phyloP scores from a whole-genome alignment of 345 rosid species.

The Bruguiera parviflora region DNA sequence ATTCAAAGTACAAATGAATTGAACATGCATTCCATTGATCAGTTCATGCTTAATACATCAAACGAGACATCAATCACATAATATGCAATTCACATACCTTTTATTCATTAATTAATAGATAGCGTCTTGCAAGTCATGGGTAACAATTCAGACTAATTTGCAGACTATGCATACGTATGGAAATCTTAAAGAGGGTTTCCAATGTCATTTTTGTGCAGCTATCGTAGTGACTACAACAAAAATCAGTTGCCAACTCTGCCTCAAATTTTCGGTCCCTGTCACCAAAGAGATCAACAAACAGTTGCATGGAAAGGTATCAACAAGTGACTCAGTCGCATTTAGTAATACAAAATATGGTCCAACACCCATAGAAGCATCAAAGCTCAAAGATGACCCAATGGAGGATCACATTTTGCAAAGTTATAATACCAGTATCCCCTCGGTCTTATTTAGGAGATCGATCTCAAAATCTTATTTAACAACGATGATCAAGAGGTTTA shows the following conservation, averaged over 20 bases:
- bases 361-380: background rate
- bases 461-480: background rate
- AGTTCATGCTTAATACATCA: too few species aligned
- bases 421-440: background rate
- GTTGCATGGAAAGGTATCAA: background rate
- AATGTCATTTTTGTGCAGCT: too few species aligned
- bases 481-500: background rate
- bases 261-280: background rate
- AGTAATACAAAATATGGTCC: background rate
- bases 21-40: too few species aligned
- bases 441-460: conserved; percentile 2
- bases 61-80: too few species aligned
- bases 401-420: conserved; percentile 19
- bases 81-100: too few species aligned
- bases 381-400: background rate
- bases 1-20: too few species aligned
- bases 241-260: background rate
- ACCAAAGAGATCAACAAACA: background rate
- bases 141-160: too few species aligned
- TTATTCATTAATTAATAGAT: too few species aligned
- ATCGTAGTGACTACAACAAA: background rate
- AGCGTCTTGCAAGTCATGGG: too few species aligned
- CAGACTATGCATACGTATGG: too few species aligned
- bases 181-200: too few species aligned
- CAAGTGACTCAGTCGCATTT: background rate